Evolutionary conservation across 139 green algal species (phyloP), one percentile per base, ranked within the genome.

Genomic region (Penium margaritaceum): DNA sequence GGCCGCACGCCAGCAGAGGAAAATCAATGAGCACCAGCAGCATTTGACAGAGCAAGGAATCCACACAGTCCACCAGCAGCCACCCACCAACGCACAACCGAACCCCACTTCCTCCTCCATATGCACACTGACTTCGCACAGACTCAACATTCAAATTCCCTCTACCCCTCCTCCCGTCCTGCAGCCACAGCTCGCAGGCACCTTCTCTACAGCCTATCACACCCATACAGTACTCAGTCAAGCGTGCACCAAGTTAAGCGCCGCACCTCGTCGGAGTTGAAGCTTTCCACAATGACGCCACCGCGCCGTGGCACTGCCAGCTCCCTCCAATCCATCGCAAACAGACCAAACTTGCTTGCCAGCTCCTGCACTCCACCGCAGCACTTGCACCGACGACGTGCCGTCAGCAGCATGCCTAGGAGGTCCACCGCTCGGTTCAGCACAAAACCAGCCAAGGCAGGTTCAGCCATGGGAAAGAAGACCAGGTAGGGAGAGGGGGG

Each of bases 261-360:
- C 19, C 65, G 36, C 4, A 85, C 68, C 80, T 84, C 72, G 65
- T 85, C 81, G 17, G 81, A 78, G 63, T 85, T 82, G 61, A 85
- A 85, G 58, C 38, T 39, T 41, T 85, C 81, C 14, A 85, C n/a
- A 29, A 85, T 79, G 61, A 63, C 51, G 24, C 81, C 81, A 17
- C 81, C 81, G 6, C 75, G 46, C 17, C 81, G 77, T 4, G 81
- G 78, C 53, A 85, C 73, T 30, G 77, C 78, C 33, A 85, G 70
- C 44, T 85, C 67, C 64, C 53, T 32, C 69, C 72, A 84, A 51
- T 85, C 72, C 64, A 84, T 86, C 1, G 80, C 80, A 35, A 80
- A 85, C 24, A 72, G 57, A 9, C 77, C 77, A 76, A 83, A 83
- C 27, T 80, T n/a, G 2, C 29, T 46, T 0, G 75, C 75, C 32